Base-by-base conservation (phyloP, 202 grass and related monocot genomes). In the Saccharum hybrid region DNA sequence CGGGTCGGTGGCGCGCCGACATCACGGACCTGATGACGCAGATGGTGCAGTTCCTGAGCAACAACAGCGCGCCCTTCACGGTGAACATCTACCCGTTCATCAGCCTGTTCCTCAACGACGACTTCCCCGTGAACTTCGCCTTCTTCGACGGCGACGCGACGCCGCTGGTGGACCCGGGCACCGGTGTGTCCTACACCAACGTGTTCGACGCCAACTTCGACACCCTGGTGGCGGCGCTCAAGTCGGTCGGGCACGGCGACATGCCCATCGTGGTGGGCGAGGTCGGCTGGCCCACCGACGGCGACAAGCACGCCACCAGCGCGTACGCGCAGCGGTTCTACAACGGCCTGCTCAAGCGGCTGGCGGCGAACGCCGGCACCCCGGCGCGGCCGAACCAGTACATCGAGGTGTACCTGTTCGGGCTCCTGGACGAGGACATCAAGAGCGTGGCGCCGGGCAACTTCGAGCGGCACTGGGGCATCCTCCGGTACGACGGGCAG, bases 131-230 rank as follows among this genome's bases (percentile, higher is more conserved):
- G 31, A 85, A 94, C 79, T 97, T 88, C 80, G 94, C 94, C 68
- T 94, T 97, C 90, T 97, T 97, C 85, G 94, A 97, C 22, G 94
- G 92, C 83, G 26, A n/a, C 8, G 36, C 82, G 15, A 12, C 52
- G 12, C 43, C 61, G 66, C 92, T 92, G 0, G 85, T 93, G 2
- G 54, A 57, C 54, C 11, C 83, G 3, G 94, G 94, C 83, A 87
- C 81, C 71, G 63, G 56, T 4, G 23, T 85, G 45, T 15, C 42
- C 0, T 99, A 99, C 91, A 91, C 81, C 69, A 99, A 99, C 59
- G 93, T 99, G 72, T 99, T 99, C 51, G 96, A 99, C 23, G 96
- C 96, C 87, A 99, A 99, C 82, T 99, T 99, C 80, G 96, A 96
- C 67, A 99, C 94, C 1, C 87, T 94, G 7, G 84, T 94, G 0